Base-by-base conservation (phyloP, 202 grass and related monocot genomes). In the Digitaria exilis region DNA sequence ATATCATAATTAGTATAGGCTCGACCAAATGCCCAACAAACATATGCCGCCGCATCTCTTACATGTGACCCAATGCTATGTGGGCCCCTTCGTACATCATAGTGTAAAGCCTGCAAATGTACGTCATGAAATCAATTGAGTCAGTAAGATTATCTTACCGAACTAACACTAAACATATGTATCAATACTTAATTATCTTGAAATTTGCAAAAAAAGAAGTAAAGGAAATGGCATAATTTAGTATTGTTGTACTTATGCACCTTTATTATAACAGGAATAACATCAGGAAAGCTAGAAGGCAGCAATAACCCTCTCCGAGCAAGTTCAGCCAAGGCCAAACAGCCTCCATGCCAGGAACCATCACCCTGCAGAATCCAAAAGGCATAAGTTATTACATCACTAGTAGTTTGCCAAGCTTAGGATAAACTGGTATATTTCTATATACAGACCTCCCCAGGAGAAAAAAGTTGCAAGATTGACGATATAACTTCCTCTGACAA, bases 11-110 rank as follows among this genome's bases (percentile, higher is more conserved):
- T 91, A 46, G 90, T 93, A 87, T 98, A 98, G 55, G 95, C 92
- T 71, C 95, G 84, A 74, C 95, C 95, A 91, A 98, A 98, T 58
- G 95, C 95, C 95, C 95, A 95, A 77, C 92, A 95, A 42, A 95
- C 95, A 83, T 95, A 98, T 84, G 92, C 95, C 85, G 95, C 95
- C 18, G 92, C 92, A 88, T 98, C 95, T 75, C 95, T 94, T 79
- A 98, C 95, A 86, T 94, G 92, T 62, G 95, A 95, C 28, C 92
- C 95, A 88, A 98, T 93, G 84, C 95, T 98, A 84, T 95, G 92
- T 58, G 95, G 87, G 30, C 95, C 95, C 84, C 95, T 91, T 62
- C 90, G 82, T 71, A 98, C 78, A 73, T 98, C 95, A 84, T 93
- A 98, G 78, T 98, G 92, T 52, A 95, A 93, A 57, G 95, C 90